Base-by-base conservation (phyloP, 2,329 filamentous ascomycete species). In the Phoma sp. region DNA sequence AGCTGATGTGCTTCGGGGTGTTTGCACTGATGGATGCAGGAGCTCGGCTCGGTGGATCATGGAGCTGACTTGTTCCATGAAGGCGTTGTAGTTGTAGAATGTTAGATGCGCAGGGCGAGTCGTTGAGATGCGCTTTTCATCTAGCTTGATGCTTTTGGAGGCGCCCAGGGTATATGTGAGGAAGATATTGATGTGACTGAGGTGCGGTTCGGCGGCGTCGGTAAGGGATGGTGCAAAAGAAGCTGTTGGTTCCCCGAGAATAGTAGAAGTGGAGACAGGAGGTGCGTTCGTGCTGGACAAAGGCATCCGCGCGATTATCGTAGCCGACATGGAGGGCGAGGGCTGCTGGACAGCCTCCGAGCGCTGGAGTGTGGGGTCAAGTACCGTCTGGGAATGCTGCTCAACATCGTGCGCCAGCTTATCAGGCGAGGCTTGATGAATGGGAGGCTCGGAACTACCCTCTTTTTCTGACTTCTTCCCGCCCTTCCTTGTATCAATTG, bases 121-220 rank as follows among this genome's bases (percentile, higher is more conserved):
- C 6, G 61, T 52, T 7, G 49, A 42, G 42, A 66, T 64, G 54
- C 62, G 64, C 30, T 59, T 65, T 30, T 66, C 59, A 20, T 53
- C 51, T 21, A 74, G 60, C 26, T 69, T 69, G 43, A 57, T 72
- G 21, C 86, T 86, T 66, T 84, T 88, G 23, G 86, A 36, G 3
- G 34, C 21, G n/a, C 28, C 30, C 10, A 40, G 14, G 2, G 26
- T 32, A n/a, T 56, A 52, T 3, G 59, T 90, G 60, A 88, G 89
- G 67, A 90, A 89, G n/a, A 84, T 84, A 28, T 81, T 83, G 32
- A 83, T 82, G 4, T 83, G 84, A 5, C 53, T 58, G 7, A 73
- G 60, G 14, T 59, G 18, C 3, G 58, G 59, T 7, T 62, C 51
- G 36, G 38, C 42, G 7, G 51, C 14, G 5, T 43, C 23, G 6